These are phyloP conservation scores for Rubus idaeus DNA, from an alignment of 306 rosid genomes.

Conservation along the genomic window DNA sequence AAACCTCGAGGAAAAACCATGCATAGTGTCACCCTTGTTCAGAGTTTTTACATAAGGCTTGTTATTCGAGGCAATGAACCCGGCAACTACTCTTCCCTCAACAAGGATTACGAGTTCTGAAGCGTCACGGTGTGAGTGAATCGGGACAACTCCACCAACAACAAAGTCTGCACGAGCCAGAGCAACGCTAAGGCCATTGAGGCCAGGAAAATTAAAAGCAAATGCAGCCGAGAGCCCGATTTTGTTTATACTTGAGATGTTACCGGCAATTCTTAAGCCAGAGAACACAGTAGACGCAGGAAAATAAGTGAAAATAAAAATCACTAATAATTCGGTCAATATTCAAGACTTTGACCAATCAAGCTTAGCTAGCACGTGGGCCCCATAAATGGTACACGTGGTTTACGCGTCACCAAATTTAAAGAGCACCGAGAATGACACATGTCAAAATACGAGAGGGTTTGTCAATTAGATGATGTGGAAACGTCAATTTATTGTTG, in stretches of 20 bases:
- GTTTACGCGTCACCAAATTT: too few relatives aligned
- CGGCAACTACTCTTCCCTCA: constrained; percentile 45
- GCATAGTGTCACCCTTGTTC: constrained; percentile 49
- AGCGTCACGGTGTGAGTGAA: constrained; percentile 67
- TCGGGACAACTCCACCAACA: constrained; percentile 46
- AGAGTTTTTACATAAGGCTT: constrained; percentile 48
- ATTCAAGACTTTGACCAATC: too few relatives aligned
- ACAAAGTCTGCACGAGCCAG: constrained; percentile 54
- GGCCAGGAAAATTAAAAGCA: constrained; percentile 46
- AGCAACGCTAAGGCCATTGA: constrained; percentile 65
- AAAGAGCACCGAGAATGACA: too few relatives aligned
- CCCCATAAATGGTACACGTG: too few relatives aligned
- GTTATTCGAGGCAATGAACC: constrained; percentile 53
- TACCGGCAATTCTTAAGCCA: constrained; percentile 46
- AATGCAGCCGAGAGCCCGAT: constrained; percentile 48
- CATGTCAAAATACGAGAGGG: too few relatives aligned
- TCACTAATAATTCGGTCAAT: too few relatives aligned
- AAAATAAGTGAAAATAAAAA: too few relatives aligned
- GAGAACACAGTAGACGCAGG: constrained; percentile 21
- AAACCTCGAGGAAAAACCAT: constrained; percentile 69
- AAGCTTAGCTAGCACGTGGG: too few relatives aligned
- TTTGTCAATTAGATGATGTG: too few relatives aligned
- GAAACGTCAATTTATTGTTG: too few relatives aligned
- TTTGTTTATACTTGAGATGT: constrained; percentile 59
- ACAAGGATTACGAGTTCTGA: constrained; percentile 39